A percentile compares a stretch with the other conserved stretches of the same genome.
These are phyloP conservation scores for Geotrichum histeridarum DNA, from an alignment of 1,139 yeast genomes.

Conservation along the genomic window DNA sequence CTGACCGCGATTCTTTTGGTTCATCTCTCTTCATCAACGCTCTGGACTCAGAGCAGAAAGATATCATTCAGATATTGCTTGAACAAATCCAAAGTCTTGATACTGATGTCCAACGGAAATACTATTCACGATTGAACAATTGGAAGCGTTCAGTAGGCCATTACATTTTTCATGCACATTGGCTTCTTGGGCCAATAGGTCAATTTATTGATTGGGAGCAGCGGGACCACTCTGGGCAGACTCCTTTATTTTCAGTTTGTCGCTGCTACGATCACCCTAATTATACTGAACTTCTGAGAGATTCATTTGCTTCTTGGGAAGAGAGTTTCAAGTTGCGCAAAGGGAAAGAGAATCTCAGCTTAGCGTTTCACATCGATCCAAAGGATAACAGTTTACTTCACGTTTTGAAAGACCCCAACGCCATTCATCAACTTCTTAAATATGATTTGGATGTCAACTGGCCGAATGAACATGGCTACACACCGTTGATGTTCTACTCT, in stretches of 20 bases:
- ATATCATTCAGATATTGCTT: conserved; percentile 47
- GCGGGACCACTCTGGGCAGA: conserved; percentile 64
- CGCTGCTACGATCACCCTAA: conserved; percentile 75
- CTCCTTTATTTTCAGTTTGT: conserved; percentile 73
- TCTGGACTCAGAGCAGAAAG: conserved; percentile 50
- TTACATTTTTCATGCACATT: conserved; percentile 57
- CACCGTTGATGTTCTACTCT: conserved; percentile 68
- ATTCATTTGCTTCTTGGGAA: conserved; percentile 43
- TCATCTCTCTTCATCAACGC: conserved; percentile 59
- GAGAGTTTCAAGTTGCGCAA: conserved; percentile 21
- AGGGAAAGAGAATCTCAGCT: conserved; percentile 26
- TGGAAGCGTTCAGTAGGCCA: conserved; percentile 64
- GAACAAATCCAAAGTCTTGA: conserved; percentile 25
- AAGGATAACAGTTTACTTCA: conserved; percentile 76
- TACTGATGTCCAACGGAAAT: conserved; percentile 28
- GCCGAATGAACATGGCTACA: conserved; percentile 52
- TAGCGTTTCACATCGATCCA: conserved; percentile 59
- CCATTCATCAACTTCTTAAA: conserved; percentile 43
- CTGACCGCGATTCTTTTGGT: conserved; percentile 53
- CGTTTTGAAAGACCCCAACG: conserved; percentile 45
- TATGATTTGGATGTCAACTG: conserved; percentile 54
- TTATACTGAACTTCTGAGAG: conserved; percentile 49
- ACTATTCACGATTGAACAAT: conserved; percentile 50
- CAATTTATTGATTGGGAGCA: conserved; percentile 60
- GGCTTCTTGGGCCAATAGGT: conserved; percentile 54